Evolutionary conservation across 768 basidiomycete genomes (phyloP), one percentile per base, ranked within the genome.

Genomic region (Amylocystis lapponica): DNA sequence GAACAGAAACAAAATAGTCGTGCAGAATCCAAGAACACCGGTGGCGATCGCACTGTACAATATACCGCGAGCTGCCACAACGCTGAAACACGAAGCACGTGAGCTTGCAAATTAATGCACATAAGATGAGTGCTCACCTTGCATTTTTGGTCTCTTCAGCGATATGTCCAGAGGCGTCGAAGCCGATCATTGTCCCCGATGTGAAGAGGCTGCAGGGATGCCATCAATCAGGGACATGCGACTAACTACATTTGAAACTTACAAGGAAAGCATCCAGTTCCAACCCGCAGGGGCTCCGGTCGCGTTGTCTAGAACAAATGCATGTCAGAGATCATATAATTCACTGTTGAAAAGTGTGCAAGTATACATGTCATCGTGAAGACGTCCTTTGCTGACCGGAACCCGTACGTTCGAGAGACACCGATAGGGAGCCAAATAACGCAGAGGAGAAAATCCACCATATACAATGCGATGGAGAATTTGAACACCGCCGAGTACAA

Each of bases 181-280:
- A 95, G 6, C 93, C 93, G 3, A 86, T 92, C 67, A 95, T 66
- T 0, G 85, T 89, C 10, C 91, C 88, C 0, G 90, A 81, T 1
- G 89, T 86, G 63, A 90, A 92, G 17, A 94, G 70, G 70, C 86
- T 88, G 38, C 40, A 34, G 33, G 14, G 20, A 11, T 5, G 25
- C 21, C 21, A 40, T 4, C 50, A 31, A 13, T 31, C 5, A 4
- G 19, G 4, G 17, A 38, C 40, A 20, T 25, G 26, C 12, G 25
- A 8, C 19, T 20, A 9, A 17, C 22, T 6, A 16, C 9, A 14
- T 5, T 19, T 11, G 13, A 3, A 3, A 64, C 76, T 39, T 52
- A 89, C 88, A 90, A 89, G 4, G 84, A 89, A 29, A 96, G 63
- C 13, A 90, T 74, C 88, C 88, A 95, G 55, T 93, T 94, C 93